A percentile compares a stretch with the other conserved stretches of the same genome.
Conservation (phyloP, 1,139 yeast genomes). For the Yamadazyma sp. region DNA sequence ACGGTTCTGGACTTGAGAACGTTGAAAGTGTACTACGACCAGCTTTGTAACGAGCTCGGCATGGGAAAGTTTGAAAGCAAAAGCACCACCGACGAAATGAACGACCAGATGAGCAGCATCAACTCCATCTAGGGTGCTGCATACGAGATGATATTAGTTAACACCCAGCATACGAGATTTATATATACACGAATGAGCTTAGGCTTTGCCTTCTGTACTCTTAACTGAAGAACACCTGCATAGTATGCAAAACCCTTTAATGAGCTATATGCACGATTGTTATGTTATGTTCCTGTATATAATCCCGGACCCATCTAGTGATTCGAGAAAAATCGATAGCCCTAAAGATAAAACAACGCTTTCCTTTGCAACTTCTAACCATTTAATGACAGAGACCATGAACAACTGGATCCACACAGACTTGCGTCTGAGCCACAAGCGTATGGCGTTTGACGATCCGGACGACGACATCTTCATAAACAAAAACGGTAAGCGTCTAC, state of each 20-base stretch:
- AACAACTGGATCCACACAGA: neutral
- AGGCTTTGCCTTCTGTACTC: too few species aligned
- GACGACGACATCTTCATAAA: slow-evolving; percentile 13
- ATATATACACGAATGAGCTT: neutral
- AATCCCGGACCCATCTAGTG: neutral
- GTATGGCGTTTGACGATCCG: neutral
- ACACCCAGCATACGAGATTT: too few species aligned
- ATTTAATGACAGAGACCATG: neutral
- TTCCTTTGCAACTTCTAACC: neutral
- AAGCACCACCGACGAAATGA: slow-evolving; percentile 14
- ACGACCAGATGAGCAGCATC: slow-evolving; percentile 11
- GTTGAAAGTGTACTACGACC: slow-evolving; percentile 39
- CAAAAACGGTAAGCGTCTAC: slow-evolving; percentile 21
- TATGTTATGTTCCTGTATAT: too few species aligned
- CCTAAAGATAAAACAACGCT: neutral
- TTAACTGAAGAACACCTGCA: too few species aligned
- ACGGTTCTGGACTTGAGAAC: slow-evolving; percentile 36
- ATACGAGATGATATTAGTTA: neutral
- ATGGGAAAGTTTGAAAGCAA: slow-evolving; percentile 15
- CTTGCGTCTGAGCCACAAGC: neutral
- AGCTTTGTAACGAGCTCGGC: slow-evolving; percentile 29
- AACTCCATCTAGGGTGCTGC: slow-evolving; percentile 9
- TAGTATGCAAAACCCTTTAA: too few species aligned
- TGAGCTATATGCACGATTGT: too few species aligned
- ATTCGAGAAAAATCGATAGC: slow-evolving; percentile 16